A percentile compares a stretch with the other conserved stretches of the same genome.
Evolutionary conservation across 768 basidiomycete genomes (phyloP).

Genomic region (Boletus vinaceobasis): DNA sequence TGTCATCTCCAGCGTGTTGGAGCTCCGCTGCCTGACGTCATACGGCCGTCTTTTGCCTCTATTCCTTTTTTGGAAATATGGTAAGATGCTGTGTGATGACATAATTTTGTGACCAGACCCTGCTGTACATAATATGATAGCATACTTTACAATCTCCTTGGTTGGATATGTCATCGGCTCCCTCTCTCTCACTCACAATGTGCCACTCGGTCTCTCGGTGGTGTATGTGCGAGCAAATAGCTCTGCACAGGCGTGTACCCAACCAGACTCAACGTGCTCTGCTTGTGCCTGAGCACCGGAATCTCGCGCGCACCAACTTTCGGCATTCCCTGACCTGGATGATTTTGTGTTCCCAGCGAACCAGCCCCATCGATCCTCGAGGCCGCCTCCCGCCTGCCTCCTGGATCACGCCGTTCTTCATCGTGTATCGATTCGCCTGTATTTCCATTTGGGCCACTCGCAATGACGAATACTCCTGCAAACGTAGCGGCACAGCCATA

Average conservation of each 20-base stretch:
- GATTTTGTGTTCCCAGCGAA: constrained; percentile 24
- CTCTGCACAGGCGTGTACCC: constrained; percentile 77
- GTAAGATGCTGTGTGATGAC: neutral
- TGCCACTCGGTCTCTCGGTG: constrained; percentile 47
- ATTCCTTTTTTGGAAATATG: constrained; percentile 11
- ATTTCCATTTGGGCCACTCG: constrained; percentile 49
- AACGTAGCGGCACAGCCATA: constrained; percentile 91
- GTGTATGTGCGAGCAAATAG: constrained; percentile 63
- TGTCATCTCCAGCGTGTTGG: constrained; percentile 28
- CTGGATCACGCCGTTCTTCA: constrained; percentile 32
- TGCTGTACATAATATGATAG: too few relatives aligned
- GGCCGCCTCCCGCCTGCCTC: constrained; percentile 26
- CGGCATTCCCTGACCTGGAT: constrained; percentile 48
- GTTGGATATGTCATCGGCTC: neutral
- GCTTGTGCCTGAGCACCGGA: constrained; percentile 48
- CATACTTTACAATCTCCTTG: neutral
- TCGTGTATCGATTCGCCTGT: constrained; percentile 28
- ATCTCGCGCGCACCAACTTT: constrained; percentile 39
- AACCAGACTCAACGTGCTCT: constrained; percentile 58
- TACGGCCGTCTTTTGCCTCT: constrained; percentile 4
- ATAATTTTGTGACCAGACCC: neutral
- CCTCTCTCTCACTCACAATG: constrained; percentile 36
- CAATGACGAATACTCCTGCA: constrained; percentile 83
- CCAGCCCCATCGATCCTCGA: constrained; percentile 26
- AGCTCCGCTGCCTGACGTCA: constrained; percentile 37